Evolutionary conservation across 306 rosid genomes (phyloP), one percentile per base, ranked within the genome.

Genomic region (Prinsepia uniflora): DNA sequence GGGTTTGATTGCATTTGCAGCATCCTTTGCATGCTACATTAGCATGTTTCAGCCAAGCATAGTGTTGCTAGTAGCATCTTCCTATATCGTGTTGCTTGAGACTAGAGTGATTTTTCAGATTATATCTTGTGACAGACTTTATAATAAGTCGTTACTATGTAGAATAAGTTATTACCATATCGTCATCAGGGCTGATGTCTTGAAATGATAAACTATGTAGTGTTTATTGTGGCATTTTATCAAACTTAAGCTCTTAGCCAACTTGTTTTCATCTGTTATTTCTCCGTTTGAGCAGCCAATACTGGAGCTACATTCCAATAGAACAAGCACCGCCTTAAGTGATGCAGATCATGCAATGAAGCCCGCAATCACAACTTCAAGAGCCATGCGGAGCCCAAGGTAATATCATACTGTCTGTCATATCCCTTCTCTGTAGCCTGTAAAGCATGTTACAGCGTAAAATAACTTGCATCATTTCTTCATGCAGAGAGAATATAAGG

Each of bases 401-500:
- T 86, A 78, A 60, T 10, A 8, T 47, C 48, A 72, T 30, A 46
- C 66, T 55, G 0, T 19, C 50, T 10, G 14, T 52, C 44, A 10
- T 58, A 46, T 54, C 18, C 69, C 65, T 58, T 63, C 47, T 15
- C 61, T 62, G 75, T 47, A 34, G 68, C 71, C 62, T 55, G 5
- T 69, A 10, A 48, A 68, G 46, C 70, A 7, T 75, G 41, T 62
- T 20, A 17, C 63, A 44, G 46, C 55, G 73, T 47, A 44, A 70
- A 50, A 24, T 69, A 41, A 61, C 59, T 65, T 67, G 70, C 48
- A 59, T 71, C 66, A 75, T 67, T 46, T 62, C 61, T 20, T 17
- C 73, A 34, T 81, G 68, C 84, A 94, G 99, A 58, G 99, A 89
- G 18, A 85, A 78, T 67, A 15, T 65, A 61, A 84, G 92, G 82